Evolutionary conservation across 768 basidiomycete genomes (phyloP), one percentile per base, ranked within the genome.

Genomic region (Gloeopeniophorella convolvens): DNA sequence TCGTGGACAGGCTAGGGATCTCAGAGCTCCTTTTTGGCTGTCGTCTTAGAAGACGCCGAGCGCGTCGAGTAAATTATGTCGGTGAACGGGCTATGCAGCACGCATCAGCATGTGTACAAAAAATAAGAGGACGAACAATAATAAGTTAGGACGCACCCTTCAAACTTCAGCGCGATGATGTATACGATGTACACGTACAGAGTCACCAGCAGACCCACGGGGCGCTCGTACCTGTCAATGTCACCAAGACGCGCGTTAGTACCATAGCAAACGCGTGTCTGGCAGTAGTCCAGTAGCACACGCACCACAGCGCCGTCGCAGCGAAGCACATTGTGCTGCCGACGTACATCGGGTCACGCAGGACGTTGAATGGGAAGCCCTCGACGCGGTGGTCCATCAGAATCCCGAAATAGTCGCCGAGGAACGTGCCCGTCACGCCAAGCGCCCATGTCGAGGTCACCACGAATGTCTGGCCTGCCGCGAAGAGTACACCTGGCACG

Each of bases 301-400:
- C 83, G 60, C 51, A 92, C 92, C 91, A 95, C 28, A 99, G 72
- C 0, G 95, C 86, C 1, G 80, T 82, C 18, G 83, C 94, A 31
- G 79, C 68, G 69, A 97, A 97, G 64, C 83, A 89, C 71, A 99
- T 70, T 5, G 92, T 93, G 62, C 86, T 91, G 7, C 95, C 95
- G 39, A 92, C 87, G 63, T 99, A 98, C 95, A 99, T 99, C 0
- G 95, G 95, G 66, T 96, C 85, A 16, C 79, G 74, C 34, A 94
- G 74, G 40, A 96, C 77, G 64, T 95, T 95, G 76, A 97, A 99
- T 0, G 95, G 95, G 73, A 99, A 99, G 18, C 88, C 85, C 61
- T 92, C 85, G n/a, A 97, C 93, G 44, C 89, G 75, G 53, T 83
- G 74, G 61, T 90, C 82, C 91, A 86, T 92, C 56, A 89, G 68